Conservation (phyloP, 2,329 filamentous ascomycete genomes). For the Ceratocystiopsis minuta region DNA sequence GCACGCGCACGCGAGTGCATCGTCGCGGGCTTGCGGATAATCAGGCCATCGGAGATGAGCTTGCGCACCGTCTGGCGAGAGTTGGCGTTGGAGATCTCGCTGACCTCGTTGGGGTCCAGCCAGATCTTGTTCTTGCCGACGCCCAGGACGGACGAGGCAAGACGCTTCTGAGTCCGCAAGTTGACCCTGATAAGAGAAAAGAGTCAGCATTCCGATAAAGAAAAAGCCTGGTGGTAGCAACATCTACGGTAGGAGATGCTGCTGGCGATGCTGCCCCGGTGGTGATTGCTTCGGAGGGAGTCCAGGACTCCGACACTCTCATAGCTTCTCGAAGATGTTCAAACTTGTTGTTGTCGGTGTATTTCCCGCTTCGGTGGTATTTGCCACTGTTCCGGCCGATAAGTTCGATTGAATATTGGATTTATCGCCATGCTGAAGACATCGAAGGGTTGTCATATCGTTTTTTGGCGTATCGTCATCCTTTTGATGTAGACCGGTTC, state of each 20-base stretch:
- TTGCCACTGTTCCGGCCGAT: too few relatives aligned
- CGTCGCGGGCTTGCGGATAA: conserved; percentile 99
- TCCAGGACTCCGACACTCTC: too few relatives aligned
- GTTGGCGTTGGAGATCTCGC: conserved; percentile 99
- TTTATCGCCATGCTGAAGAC: too few relatives aligned
- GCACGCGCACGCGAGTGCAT: conserved; percentile 98
- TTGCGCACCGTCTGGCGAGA: conserved; percentile 99
- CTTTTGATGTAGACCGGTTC: background rate
- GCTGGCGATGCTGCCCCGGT: too few relatives aligned
- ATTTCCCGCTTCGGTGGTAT: too few relatives aligned
- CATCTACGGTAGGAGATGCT: too few relatives aligned
- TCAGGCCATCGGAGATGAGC: conserved; percentile 98
- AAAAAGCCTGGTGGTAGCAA: too few relatives aligned
- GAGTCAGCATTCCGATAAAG: too few relatives aligned
- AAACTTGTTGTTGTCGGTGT: too few relatives aligned
- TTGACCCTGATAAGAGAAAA: conserved; percentile 58
- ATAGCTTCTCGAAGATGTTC: too few relatives aligned
- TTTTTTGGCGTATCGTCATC: background rate
- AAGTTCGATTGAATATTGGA: too few relatives aligned
- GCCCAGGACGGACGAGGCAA: conserved; percentile 95
- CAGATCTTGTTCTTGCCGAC: conserved; percentile 99
- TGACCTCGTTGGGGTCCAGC: conserved; percentile 99
- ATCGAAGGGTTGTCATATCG: background rate
- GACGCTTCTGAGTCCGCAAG: conserved; percentile 98
- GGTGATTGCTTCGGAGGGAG: too few relatives aligned